Evolutionary conservation across 2,329 filamentous ascomycete species (phyloP).

Genomic region (Geosmithia morbida): DNA sequence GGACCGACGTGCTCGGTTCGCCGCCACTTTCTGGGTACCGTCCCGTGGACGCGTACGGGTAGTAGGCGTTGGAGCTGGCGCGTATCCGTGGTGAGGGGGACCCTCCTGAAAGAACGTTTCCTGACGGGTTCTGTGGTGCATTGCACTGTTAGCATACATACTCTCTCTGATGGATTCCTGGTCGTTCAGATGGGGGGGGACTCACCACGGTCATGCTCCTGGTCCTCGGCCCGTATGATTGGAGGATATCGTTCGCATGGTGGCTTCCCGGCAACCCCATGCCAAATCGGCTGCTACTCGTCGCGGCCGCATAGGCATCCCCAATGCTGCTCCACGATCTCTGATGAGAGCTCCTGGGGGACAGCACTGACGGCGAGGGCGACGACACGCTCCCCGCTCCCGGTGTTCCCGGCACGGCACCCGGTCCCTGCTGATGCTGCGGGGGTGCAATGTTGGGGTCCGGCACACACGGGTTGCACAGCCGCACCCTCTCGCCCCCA

Average conservation of each 20-base stretch:
- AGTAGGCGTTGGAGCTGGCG: conserved; percentile 15
- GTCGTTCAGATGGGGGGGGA: too few relatives aligned
- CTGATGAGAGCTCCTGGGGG: conserved; percentile 22
- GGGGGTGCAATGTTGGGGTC: conserved; percentile 46
- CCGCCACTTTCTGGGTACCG: neutral
- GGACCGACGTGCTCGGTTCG: conserved; percentile 1
- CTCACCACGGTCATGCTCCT: conserved; percentile 38
- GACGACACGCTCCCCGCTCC: neutral
- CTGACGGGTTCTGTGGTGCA: conserved; percentile 5
- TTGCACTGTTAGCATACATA: neutral
- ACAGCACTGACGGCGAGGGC: conserved; percentile 11
- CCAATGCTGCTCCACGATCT: conserved; percentile 30
- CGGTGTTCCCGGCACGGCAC: conserved; percentile 2
- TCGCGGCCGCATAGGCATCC: conserved; percentile 13
- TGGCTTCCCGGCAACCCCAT: conserved; percentile 16
- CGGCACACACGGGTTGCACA: conserved; percentile 49
- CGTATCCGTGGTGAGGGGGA: conserved; percentile 11
- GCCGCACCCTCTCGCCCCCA: conserved; percentile 41
- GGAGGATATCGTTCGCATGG: neutral
- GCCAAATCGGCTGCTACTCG: conserved; percentile 16
- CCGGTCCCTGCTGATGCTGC: conserved; percentile 17
- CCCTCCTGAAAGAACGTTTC: conserved; percentile 7
- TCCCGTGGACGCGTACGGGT: conserved; percentile 13
- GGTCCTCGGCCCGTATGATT: conserved; percentile 12
- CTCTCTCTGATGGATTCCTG: neutral